phyloP scores from a whole-genome alignment of 768 basidiomycete species.

The Agaricus bisporus region DNA sequence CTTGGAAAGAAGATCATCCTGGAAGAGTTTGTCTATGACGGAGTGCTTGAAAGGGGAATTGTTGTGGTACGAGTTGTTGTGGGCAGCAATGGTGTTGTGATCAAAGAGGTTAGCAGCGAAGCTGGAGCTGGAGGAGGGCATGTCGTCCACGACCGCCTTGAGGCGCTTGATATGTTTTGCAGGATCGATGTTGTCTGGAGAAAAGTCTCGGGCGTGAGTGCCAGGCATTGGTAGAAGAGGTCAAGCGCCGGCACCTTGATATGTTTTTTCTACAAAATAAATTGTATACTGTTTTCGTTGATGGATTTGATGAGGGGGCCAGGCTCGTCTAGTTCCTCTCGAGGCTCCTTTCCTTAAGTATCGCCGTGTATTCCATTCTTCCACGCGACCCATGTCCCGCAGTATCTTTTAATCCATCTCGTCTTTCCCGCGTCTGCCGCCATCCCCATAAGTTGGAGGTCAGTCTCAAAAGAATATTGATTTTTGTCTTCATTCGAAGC shows the following conservation, averaged over 20 bases:
- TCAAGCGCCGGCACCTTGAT: too few species aligned
- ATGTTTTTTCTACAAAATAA: too few species aligned
- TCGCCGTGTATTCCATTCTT: too few species aligned
- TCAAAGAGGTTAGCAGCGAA: conserved; percentile 57
- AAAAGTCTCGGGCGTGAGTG: conserved; percentile 40
- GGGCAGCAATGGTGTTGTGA: conserved; percentile 44
- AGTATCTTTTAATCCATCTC: too few species aligned
- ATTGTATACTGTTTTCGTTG: too few species aligned
- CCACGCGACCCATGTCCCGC: too few species aligned
- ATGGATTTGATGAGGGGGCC: background rate
- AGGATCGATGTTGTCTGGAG: conserved; percentile 24
- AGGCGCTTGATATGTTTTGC: conserved; percentile 19
- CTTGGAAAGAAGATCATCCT: conserved; percentile 70
- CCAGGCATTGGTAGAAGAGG: conserved; percentile 29
- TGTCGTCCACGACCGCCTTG: conserved; percentile 20
- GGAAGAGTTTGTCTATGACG: conserved; percentile 75
- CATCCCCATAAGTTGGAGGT: too few species aligned
- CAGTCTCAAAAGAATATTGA: too few species aligned
- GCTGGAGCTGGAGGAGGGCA: conserved; percentile 20
- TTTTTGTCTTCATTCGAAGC: too few species aligned
- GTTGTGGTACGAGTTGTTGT: conserved; percentile 49
- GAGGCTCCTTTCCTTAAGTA: too few species aligned
- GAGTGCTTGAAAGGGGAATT: conserved; percentile 79
- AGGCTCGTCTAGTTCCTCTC: background rate
- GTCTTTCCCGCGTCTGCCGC: too few species aligned